Evolutionary conservation across 495 filamentous ascomycete species (phyloP), one percentile per base, ranked within the genome.

Genomic region (Stereocaulon alpinum): DNA sequence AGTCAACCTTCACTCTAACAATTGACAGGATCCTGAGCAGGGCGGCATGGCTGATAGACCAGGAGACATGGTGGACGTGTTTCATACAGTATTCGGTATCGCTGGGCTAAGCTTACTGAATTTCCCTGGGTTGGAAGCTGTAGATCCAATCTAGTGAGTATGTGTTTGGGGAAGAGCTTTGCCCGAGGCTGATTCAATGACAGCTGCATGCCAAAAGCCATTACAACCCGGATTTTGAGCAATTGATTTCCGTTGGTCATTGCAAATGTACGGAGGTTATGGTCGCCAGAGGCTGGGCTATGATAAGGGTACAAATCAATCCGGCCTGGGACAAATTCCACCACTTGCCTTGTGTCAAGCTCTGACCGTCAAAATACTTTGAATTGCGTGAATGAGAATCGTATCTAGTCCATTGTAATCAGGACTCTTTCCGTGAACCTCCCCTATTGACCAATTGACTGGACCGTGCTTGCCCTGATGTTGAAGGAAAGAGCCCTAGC

Each of bases 1-100:
- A 15, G 6, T 29, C 6, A 40, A 40, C 10, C 50, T 20, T 17
- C 11, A n/a, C 48, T 40, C 65, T 75, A 50, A 76, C 47, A 11
- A 27, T 2, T 12, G 32, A 11, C 68, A 97, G 79, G 93, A 98
- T 68, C 74, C 81, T 1, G 86, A 95, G 59, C 70, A 79, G 40
- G 93, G 93, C 30, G 93, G 93, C 15, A 78, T 98, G 64, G 85
- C 91, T 9, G 93, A 97, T 75, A 77, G 93, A 61, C 93, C 92
- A 20, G 91, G 87, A 20, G 81, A 97, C 68, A 88, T 92, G 84
- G 92, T 95, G 42, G 93, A 98, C 79, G 91, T 98, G 43, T 98
- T 95, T 73, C 93, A 98, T 69, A 98, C 93, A 0, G 64, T 80
- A 42, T 98, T 98, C 72, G 91, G 87, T 42, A 66, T 97, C 64